These are phyloP conservation scores for Lonicera japonica DNA, from an alignment of 129 eudicot genomes.

Conservation along the genomic window DNA sequence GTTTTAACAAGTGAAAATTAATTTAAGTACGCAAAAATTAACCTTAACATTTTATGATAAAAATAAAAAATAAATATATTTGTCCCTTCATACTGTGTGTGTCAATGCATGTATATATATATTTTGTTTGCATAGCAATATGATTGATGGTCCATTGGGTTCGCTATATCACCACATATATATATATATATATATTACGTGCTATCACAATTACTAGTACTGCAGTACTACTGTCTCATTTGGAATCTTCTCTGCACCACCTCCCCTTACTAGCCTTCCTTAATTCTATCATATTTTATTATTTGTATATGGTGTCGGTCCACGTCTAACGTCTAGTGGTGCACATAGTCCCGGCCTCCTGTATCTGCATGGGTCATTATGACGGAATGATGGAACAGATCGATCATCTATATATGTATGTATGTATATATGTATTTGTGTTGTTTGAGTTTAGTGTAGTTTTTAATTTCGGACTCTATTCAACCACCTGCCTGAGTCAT, in stretches of 20 bases:
- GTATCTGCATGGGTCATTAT: background rate
- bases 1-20: too few relatives aligned
- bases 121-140: background rate
- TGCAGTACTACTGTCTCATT: background rate
- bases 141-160: conserved; percentile 7
- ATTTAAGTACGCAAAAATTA: too few relatives aligned
- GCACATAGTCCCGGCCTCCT: background rate
- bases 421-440: too few relatives aligned
- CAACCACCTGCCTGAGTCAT: too few relatives aligned
- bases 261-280: too few relatives aligned
- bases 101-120: background rate
- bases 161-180: background rate
- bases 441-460: too few relatives aligned
- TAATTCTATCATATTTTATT: too few relatives aligned
- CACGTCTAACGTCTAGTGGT: too few relatives aligned
- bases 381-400: background rate
- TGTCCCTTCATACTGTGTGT: background rate
- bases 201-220: conserved; percentile 18
- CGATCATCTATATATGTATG: background rate
- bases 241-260: background rate
- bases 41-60: too few relatives aligned
- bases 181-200: conserved; percentile 28
- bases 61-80: too few relatives aligned
- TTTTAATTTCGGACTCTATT: too few relatives aligned
- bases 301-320: too few relatives aligned